These are phyloP conservation scores for Trichoderma cornu-damae DNA, from an alignment of 2,329 filamentous ascomycete species.

Conservation along the genomic window DNA sequence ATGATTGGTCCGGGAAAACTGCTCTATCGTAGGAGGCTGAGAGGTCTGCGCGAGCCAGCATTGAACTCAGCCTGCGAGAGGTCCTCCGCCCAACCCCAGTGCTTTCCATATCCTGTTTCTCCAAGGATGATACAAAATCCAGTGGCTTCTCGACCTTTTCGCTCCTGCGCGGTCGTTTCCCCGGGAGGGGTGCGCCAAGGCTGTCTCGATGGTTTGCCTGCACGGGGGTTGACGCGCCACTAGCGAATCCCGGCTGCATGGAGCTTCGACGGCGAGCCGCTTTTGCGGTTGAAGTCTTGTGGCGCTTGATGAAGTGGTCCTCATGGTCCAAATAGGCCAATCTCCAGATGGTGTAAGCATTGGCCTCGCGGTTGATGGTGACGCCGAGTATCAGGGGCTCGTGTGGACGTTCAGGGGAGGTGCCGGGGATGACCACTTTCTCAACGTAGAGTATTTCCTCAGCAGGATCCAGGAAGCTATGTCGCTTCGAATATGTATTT, in stretches of 20 bases:
- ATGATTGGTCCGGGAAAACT: conserved; percentile 66
- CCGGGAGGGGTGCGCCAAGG: conserved; percentile 56
- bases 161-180: conserved; percentile 50
- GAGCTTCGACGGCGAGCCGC: conserved; percentile 54
- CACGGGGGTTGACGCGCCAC: conserved; percentile 73
- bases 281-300: conserved; percentile 43
- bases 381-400: conserved; percentile 66
- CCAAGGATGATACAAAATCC: conserved; percentile 66
- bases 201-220: conserved; percentile 69
- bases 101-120: conserved; percentile 56
- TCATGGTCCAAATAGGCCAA: conserved; percentile 70
- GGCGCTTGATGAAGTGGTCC: conserved; percentile 47
- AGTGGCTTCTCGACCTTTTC: conserved; percentile 48
- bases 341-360: conserved; percentile 79
- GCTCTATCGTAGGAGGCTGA: conserved; percentile 78
- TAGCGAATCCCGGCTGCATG: conserved; percentile 63
- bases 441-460: conserved; percentile 86
- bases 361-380: conserved; percentile 72
- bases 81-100: conserved; percentile 52
- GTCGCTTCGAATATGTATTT: conserved; percentile 38
- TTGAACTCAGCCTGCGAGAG: conserved; percentile 80
- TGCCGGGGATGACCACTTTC: conserved; percentile 53
- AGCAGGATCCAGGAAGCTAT: conserved; percentile 60
- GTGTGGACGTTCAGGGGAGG: conserved; percentile 32
- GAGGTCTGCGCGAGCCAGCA: conserved; percentile 80